A percentile compares a stretch with the other conserved stretches of the same genome.
These are phyloP conservation scores for Puccinellia tenuiflora DNA, from an alignment of 176 grass and related monocot genomes.

Conservation along the genomic window DNA sequence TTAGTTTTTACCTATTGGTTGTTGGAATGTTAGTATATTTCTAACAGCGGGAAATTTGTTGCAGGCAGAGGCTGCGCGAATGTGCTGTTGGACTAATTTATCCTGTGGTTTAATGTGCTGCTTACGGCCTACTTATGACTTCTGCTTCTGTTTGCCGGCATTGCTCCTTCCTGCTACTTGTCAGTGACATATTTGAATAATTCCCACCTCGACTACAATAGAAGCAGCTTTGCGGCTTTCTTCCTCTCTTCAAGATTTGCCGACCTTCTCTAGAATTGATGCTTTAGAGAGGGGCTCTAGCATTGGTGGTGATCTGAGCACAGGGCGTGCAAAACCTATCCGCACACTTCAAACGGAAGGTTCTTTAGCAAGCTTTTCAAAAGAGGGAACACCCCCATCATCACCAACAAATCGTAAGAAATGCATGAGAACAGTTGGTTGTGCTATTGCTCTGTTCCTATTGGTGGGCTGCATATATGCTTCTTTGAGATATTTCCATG, in stretches of 20 bases:
- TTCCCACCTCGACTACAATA: not conserved
- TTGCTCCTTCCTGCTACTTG: not conserved
- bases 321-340: conserved; percentile 50
- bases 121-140: conserved; percentile 17
- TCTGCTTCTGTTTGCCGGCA: not conserved
- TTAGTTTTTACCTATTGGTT: not conserved
- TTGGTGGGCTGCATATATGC: conserved; percentile 53
- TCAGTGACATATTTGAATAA: not conserved
- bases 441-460: conserved; percentile 40
- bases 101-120: not conserved
- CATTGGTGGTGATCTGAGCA: conserved; percentile 45
- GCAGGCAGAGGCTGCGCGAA: conserved; percentile 7
- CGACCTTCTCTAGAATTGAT: conserved; percentile 59
- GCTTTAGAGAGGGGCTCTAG: conserved; percentile 44
- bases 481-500: conserved; percentile 63
- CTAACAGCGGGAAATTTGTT: conserved; percentile 3
- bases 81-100: not conserved
- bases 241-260: conserved; percentile 83
- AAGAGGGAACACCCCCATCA: conserved; percentile 72
- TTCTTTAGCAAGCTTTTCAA: conserved; percentile 67
- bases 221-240: conserved; percentile 63
- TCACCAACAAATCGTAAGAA: conserved; percentile 77
- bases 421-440: conserved; percentile 44
- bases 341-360: conserved; percentile 67
- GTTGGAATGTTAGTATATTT: not conserved